phyloP scores from a whole-genome alignment of 2,329 filamentous ascomycete genomes.

The Pseudogymnoascus sp. region DNA sequence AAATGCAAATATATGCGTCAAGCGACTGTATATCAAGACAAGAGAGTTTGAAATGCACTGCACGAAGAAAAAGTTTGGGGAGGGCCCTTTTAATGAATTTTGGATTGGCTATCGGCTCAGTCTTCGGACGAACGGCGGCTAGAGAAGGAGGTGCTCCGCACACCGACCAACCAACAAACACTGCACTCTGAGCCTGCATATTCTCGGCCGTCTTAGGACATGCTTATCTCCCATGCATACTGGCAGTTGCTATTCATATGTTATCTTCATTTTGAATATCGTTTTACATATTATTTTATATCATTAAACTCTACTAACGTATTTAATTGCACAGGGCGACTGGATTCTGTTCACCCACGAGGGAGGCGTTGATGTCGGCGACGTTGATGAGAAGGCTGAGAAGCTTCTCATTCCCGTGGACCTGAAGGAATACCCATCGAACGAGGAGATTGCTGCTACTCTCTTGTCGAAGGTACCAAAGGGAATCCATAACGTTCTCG shows the following conservation, averaged over 20 bases:
- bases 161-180: background rate
- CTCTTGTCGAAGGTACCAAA: constrained; percentile 90
- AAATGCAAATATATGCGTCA: background rate
- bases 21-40: background rate
- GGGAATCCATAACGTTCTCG: constrained; percentile 94
- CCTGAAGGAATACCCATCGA: constrained; percentile 88
- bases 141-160: constrained; percentile 2
- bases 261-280: background rate
- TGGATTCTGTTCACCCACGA: constrained; percentile 99
- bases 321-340: constrained; percentile 61
- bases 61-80: background rate
- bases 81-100: background rate
- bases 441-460: constrained; percentile 78
- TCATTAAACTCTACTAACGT: background rate
- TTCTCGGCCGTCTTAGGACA: background rate
- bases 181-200: background rate
- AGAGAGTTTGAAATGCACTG: background rate
- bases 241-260: background rate
- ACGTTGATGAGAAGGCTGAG: constrained; percentile 98
- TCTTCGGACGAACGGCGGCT: constrained; percentile 8
- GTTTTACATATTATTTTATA: background rate
- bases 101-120: background rate
- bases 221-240: background rate
- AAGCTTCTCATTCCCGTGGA: constrained; percentile 97
- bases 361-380: constrained; percentile 98